phyloP scores from a whole-genome alignment of 306 rosid species.

The Trifolium repens region DNA sequence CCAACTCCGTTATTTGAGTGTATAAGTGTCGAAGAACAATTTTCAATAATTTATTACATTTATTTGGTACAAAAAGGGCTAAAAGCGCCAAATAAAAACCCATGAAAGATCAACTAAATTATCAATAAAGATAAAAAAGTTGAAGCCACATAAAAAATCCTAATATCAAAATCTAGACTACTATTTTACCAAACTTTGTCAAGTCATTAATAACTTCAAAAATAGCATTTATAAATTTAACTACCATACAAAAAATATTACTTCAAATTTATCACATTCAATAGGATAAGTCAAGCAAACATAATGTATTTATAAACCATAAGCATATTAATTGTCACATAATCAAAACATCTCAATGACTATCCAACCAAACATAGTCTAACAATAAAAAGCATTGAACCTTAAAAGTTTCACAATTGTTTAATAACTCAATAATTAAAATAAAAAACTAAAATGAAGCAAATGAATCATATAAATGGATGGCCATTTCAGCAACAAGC shows the following conservation, averaged over 20 bases:
- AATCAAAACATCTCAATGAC: conserved; percentile 33
- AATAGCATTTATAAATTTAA: no score
- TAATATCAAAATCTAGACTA: background rate
- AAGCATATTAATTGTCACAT: conserved; percentile 5
- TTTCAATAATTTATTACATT: no score
- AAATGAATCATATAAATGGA: conserved; percentile 34
- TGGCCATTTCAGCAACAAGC: background rate
- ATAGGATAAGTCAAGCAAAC: background rate
- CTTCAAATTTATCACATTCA: conserved; percentile 9
- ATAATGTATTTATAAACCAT: background rate
- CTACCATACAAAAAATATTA: background rate
- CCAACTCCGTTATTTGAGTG: no score
- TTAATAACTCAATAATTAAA: background rate
- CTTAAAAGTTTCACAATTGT: conserved; percentile 33
- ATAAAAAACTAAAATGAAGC: conserved; percentile 17
- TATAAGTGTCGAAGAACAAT: no score
- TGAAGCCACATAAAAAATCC: background rate
- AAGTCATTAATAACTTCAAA: background rate
- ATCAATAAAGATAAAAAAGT: no score
- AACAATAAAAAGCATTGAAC: conserved; percentile 25
- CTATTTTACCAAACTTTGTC: background rate
- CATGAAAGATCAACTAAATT: no score
- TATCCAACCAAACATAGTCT: background rate
- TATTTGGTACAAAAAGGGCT: no score
- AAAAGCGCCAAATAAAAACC: no score